Evolutionary conservation across 768 basidiomycete genomes (phyloP).

Genomic region (Termitomyces sp.): DNA sequence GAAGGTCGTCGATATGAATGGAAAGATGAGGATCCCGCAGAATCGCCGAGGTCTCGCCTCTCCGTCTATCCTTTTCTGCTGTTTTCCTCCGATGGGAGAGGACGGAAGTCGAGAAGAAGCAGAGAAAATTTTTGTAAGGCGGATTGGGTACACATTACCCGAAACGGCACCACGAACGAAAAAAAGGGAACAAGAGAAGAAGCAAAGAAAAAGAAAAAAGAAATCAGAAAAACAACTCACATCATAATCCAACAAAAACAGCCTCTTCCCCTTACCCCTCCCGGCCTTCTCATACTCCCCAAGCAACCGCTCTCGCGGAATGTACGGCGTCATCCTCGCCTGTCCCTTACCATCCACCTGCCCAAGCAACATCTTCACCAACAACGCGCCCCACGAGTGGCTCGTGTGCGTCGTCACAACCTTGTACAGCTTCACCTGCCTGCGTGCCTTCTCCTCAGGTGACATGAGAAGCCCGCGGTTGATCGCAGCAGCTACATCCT

Average conservation of each 20-base stretch:
- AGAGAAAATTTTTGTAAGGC: not conserved
- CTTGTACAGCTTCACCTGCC: conserved; percentile 76
- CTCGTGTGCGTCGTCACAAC: conserved; percentile 90
- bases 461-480: conserved; percentile 84
- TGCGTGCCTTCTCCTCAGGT: conserved; percentile 59
- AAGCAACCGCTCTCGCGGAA: conserved; percentile 58
- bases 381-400: conserved; percentile 87
- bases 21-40: not conserved
- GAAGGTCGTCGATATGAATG: not conserved
- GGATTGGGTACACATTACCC: too few species aligned
- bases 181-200: too few species aligned
- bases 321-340: conserved; percentile 79
- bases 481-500: conserved; percentile 89
- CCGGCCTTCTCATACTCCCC: conserved; percentile 58
- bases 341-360: conserved; percentile 75
- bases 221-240: conserved; percentile 37
- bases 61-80: too few species aligned
- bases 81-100: not conserved
- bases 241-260: conserved; percentile 96
- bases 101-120: not conserved
- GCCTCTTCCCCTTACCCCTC: conserved; percentile 78
- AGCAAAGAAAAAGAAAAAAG: not conserved
- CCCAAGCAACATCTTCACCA: conserved; percentile 82
- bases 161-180: too few species aligned
- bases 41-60: conserved; percentile 4